Evolutionary conservation across 1,284 basidiomycete species (phyloP).

Genomic region (Marasmius tenuissimus): DNA sequence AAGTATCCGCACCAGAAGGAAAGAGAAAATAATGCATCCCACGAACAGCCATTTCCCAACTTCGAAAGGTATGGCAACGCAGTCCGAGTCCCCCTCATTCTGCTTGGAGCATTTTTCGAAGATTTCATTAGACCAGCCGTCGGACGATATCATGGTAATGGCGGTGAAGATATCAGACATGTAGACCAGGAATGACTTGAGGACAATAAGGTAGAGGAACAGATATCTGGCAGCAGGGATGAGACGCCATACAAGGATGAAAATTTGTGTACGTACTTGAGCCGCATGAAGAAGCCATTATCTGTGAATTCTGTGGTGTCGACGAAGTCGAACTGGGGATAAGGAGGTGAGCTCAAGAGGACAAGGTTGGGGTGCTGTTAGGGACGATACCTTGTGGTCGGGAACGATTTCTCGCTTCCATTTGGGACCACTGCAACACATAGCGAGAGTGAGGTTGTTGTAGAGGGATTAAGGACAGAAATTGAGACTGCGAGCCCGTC

Average conservation of each 20-base stretch:
- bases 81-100: slow-evolving; percentile 47
- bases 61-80: slow-evolving; percentile 85
- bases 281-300: slow-evolving; percentile 81
- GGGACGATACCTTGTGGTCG: slow-evolving; percentile 85
- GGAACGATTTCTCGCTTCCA: slow-evolving; percentile 98
- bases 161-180: slow-evolving; percentile 98
- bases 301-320: slow-evolving; percentile 91
- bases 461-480: slow-evolving; percentile 29
- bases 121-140: slow-evolving; percentile 88
- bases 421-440: slow-evolving; percentile 75
- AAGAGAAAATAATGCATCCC: slow-evolving; percentile 97
- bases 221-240: slow-evolving; percentile 63
- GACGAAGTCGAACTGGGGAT: slow-evolving; percentile 91
- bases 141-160: slow-evolving; percentile 92
- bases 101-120: slow-evolving; percentile 67
- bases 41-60: slow-evolving; percentile 97
- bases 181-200: slow-evolving; percentile 96
- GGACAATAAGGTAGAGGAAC: slow-evolving; percentile 87
- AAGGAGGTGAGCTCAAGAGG: slow-evolving; percentile 10
- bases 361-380: background rate
- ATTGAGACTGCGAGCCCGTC: slow-evolving; percentile 63
- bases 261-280: slow-evolving; percentile 60
- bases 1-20: slow-evolving; percentile 71
- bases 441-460: slow-evolving; percentile 27
- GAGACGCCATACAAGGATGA: background rate